phyloP scores from a whole-genome alignment of 176 grass and related monocot species.

The Chrysopogon serrulatus region DNA sequence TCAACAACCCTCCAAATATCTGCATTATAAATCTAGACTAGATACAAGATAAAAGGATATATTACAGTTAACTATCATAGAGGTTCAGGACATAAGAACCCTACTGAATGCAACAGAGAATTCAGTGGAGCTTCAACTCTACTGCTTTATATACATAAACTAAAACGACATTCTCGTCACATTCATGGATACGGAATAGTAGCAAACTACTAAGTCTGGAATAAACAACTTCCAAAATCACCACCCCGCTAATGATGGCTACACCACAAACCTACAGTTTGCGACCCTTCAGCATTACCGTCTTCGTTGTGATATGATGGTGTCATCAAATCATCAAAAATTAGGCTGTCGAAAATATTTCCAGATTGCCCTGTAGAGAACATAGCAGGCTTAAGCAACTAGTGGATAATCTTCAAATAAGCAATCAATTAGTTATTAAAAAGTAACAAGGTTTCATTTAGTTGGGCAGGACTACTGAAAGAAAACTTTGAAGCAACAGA shows the following conservation, averaged over 20 bases:
- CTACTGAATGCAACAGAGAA: slow-evolving; percentile 4
- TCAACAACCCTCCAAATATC: background rate
- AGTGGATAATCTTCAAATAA: background rate
- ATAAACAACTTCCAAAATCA: background rate
- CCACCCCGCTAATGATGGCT: background rate
- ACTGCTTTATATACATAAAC: slow-evolving; percentile 11
- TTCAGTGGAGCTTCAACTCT: background rate
- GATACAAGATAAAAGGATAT: background rate
- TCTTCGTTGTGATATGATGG: background rate
- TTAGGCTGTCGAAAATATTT: background rate
- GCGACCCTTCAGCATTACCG: background rate
- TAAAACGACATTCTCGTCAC: background rate
- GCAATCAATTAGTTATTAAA: background rate
- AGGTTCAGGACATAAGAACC: slow-evolving; percentile 6
- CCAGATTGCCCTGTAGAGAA: background rate
- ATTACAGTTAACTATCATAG: background rate
- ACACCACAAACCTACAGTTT: slow-evolving; percentile 23
- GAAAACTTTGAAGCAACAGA: background rate
- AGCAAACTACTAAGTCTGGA: background rate
- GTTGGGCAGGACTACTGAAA: background rate
- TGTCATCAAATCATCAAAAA: background rate
- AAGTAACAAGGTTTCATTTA: background rate
- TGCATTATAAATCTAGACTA: background rate
- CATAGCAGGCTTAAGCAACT: background rate
- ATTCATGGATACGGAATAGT: background rate